A percentile compares a stretch with the other conserved stretches of the same genome.
Evolutionary conservation across 495 filamentous ascomycete genomes (phyloP).

Genomic region (Staphylotrichum longicolle): DNA sequence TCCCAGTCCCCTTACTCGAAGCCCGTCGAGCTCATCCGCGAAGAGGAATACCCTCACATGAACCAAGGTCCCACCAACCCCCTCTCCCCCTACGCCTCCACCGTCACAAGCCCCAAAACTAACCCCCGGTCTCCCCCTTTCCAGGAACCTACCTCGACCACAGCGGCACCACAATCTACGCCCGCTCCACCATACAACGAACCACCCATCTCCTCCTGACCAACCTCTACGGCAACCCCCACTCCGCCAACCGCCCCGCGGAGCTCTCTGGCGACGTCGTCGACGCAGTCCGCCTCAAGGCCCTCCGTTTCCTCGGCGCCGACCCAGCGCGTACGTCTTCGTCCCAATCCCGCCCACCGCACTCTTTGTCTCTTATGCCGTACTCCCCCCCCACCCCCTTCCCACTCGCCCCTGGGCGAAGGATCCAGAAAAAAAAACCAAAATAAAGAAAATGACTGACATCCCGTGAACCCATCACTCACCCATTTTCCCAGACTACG

Average conservation of each 20-base stretch:
- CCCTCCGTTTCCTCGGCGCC: conserved; percentile 80
- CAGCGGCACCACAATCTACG: conserved; percentile 70
- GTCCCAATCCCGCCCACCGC: too few relatives aligned
- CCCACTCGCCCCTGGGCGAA: too few relatives aligned
- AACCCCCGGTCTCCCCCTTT: neutral
- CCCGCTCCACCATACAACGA: conserved; percentile 57
- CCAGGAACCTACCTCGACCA: conserved; percentile 69
- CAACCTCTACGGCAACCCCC: conserved; percentile 71
- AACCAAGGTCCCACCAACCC: conserved; percentile 35
- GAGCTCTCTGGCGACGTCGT: conserved; percentile 59
- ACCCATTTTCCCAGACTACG: conserved; percentile 51
- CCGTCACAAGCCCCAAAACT: conserved; percentile 1
- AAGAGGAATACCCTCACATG: conserved; percentile 51
- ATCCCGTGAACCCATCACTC: too few relatives aligned
- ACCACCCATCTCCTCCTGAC: conserved; percentile 57
- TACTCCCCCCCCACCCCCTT: too few relatives aligned
- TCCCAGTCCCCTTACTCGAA: conserved; percentile 30
- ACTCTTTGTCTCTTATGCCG: too few relatives aligned
- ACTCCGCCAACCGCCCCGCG: conserved; percentile 67
- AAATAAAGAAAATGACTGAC: too few relatives aligned
- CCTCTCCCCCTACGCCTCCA: neutral
- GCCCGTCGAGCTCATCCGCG: conserved; percentile 42
- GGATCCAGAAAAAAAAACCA: too few relatives aligned
- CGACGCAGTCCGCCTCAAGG: conserved; percentile 57
- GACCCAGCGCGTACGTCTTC: conserved; percentile 54